Evolutionary conservation across 2,329 filamentous ascomycete genomes (phyloP).

Genomic region (Calonectria multiphialidica): DNA sequence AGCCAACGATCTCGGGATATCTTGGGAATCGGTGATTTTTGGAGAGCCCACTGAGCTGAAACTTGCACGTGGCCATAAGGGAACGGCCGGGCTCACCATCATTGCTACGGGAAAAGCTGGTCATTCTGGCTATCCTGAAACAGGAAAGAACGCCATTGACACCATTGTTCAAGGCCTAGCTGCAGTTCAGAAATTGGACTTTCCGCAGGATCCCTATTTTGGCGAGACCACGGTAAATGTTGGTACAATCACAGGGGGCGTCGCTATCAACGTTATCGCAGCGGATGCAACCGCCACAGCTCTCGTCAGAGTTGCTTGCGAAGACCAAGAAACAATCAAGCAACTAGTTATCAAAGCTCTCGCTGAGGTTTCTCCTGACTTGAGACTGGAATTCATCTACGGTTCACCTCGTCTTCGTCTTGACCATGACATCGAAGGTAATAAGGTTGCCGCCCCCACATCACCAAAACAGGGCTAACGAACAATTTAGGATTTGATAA

Average conservation of each 20-base stretch:
- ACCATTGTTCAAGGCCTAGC: conserved; percentile 76
- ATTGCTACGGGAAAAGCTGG: conserved; percentile 76
- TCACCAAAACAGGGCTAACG: too few relatives aligned
- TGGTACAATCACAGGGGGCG: conserved; percentile 79
- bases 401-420: too few relatives aligned
- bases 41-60: conserved; percentile 41
- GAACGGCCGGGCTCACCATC: conserved; percentile 55
- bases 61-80: conserved; percentile 41
- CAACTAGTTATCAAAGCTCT: too few relatives aligned
- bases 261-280: conserved; percentile 86
- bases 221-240: conserved; percentile 88
- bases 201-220: conserved; percentile 79
- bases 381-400: too few relatives aligned
- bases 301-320: conserved; percentile 12
- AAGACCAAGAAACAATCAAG: too few relatives aligned
- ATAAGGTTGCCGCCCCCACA: too few relatives aligned
- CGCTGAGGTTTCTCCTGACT: too few relatives aligned
- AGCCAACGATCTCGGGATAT: conserved; percentile 29
- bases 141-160: conserved; percentile 83
- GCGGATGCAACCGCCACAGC: conserved; percentile 50
- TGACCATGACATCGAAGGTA: too few relatives aligned
- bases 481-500: too few relatives aligned
- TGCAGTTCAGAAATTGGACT: conserved; percentile 70
- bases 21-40: conserved; percentile 41
- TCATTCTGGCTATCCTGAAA: conserved; percentile 88